Evolutionary conservation across 805 yeast species (phyloP), one percentile per base, ranked within the genome.

Genomic region (Saturnispora bothae): DNA sequence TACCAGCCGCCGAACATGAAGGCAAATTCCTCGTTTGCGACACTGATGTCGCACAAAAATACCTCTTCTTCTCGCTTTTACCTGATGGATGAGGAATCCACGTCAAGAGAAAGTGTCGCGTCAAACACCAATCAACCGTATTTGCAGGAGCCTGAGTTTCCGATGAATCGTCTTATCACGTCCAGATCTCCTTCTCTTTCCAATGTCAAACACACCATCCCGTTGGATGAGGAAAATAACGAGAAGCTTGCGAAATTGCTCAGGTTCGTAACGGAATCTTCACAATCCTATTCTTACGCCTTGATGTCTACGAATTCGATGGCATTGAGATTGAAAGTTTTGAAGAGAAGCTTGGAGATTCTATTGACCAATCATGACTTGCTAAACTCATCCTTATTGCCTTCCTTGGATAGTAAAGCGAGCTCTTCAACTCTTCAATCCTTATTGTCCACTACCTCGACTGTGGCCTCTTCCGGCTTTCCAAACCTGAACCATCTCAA

Each of bases 261-360:
- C 28, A 69, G 66, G 44, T 79, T 83, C 51, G 85, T 89, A 4
- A 74, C 76, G 19, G 86, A 81, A 48, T 81, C 92, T 10, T 73
- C 92, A 1, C 88, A 82, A 53, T 81, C 94, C 2, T 84, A 81
- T 52, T 83, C 94, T 0, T 84, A 84, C 54, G 84, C 92, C 3
- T 83, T 81, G 38, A 60, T 83, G 40, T 78, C 89, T 1, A 92
- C 88, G 8, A 81, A 82, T 52, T 79, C 94, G 1, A 57, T 84
- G 40, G 83, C 92, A 0, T 70, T 83, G 34, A 64, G 95, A 40
- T 59, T 84, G 43, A 77, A 77, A 39, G 86, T 83, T 13, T 62
- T 84, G 48, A 82, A 78, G 51, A 61, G 92, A 47, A 80, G 94
- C 5, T 58, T 84, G 38, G 85, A 83, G 53, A 79, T 83, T 30